These are phyloP conservation scores for Saccharomycopsis selenospora DNA, from an alignment of 805 yeast genomes.

Conservation along the genomic window DNA sequence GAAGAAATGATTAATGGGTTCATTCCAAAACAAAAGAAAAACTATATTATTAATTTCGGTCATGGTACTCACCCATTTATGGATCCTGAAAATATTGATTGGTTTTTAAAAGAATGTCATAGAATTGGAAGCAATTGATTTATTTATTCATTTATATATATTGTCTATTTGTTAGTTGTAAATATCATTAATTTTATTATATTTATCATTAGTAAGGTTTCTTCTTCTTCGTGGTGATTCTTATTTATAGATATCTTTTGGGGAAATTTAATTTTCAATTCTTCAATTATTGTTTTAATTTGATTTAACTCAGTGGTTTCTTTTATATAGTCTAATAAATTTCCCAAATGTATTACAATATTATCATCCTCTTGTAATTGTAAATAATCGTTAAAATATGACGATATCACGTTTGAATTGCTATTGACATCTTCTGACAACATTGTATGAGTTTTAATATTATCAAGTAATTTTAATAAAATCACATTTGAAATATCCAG, in stretches of 20 bases:
- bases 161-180: too few relatives aligned
- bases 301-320: background rate
- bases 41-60: slow-evolving; percentile 91
- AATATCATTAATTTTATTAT: background rate
- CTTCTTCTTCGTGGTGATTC: too few relatives aligned
- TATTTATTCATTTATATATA: too few relatives aligned
- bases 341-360: background rate
- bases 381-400: background rate
- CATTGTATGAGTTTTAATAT: too few relatives aligned
- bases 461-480: background rate
- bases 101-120: slow-evolving; percentile 83
- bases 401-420: background rate
- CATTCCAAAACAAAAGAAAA: slow-evolving; percentile 67
- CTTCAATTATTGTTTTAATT: background rate
- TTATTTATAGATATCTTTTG: too few relatives aligned
- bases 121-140: slow-evolving; percentile 51
- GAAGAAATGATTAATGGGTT: slow-evolving; percentile 84
- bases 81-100: slow-evolving; percentile 84
- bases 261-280: too few relatives aligned
- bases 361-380: background rate
- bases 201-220: too few relatives aligned
- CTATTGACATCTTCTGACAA: too few relatives aligned
- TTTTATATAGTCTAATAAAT: background rate
- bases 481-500: background rate
- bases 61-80: slow-evolving; percentile 98